Evolutionary conservation across 2,329 filamentous ascomycete genomes (phyloP).

Genomic region (Aureobasidium sp.): DNA sequence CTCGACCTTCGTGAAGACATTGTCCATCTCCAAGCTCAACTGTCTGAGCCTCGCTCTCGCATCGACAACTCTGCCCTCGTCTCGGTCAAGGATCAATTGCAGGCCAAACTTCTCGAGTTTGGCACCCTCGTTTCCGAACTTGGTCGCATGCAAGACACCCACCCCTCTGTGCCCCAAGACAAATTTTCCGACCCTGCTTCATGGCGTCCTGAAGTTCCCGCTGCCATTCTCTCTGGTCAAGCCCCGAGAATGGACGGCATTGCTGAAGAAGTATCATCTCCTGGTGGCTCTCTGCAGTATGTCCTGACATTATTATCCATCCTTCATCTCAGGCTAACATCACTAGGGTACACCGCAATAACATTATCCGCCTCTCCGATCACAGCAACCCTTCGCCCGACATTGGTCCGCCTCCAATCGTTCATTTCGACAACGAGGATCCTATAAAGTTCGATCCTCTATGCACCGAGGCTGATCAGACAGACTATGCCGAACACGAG

Average conservation of each 20-base stretch:
- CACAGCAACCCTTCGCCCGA: conserved; percentile 55
- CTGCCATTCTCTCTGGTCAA: conserved; percentile 37
- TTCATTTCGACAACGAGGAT: conserved; percentile 43
- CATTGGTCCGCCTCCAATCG: conserved; percentile 51
- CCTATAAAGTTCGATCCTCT: conserved; percentile 36
- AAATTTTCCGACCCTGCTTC: conserved; percentile 17
- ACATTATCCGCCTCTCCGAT: conserved; percentile 41
- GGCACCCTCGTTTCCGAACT: conserved; percentile 58
- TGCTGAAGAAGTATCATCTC: conserved; percentile 59
- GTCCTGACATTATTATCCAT: neutral
- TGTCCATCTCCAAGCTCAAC: conserved; percentile 58
- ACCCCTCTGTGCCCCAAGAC: conserved; percentile 13
- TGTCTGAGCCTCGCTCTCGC: conserved; percentile 50
- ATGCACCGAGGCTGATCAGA: neutral
- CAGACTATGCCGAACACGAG: neutral
- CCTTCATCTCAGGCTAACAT: conserved; percentile 23
- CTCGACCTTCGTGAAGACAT: conserved; percentile 63
- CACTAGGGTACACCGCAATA: conserved; percentile 51
- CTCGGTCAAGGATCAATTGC: conserved; percentile 61
- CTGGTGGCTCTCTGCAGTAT: conserved; percentile 53
- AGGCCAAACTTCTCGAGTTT: conserved; percentile 65
- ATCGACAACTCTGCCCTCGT: conserved; percentile 56
- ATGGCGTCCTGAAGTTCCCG: conserved; percentile 13
- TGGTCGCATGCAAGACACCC: conserved; percentile 32
- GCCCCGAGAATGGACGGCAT: conserved; percentile 52